Percentiles rank a stretch among this genome's conserved stretches.
Evolutionary conservation across 208 protist genomes (phyloP).

Genomic region (Porcisia deanei): DNA sequence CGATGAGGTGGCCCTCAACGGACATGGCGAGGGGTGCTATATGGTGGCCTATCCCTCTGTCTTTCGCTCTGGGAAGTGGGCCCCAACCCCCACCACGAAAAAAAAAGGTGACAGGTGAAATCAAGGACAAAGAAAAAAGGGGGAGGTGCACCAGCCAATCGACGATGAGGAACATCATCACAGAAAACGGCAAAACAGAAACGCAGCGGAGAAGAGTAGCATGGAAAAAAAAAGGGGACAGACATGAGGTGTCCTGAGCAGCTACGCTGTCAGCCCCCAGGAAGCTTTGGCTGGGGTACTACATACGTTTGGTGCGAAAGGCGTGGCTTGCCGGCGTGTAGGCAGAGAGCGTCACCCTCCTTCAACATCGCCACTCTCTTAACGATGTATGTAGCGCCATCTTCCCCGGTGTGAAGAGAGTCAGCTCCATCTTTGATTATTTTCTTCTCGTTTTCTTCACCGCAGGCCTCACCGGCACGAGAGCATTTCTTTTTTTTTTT

Average conservation of each 20-base stretch:
- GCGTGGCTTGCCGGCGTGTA: background rate
- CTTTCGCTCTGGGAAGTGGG: background rate
- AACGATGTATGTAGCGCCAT: background rate
- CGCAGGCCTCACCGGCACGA: too few relatives aligned
- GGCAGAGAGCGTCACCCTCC: background rate
- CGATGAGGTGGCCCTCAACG: constrained; percentile 31
- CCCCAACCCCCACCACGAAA: background rate
- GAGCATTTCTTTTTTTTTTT: too few relatives aligned
- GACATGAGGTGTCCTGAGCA: too few relatives aligned
- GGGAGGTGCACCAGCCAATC: too few relatives aligned
- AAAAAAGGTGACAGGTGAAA: background rate
- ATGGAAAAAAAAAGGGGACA: too few relatives aligned
- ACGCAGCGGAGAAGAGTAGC: too few relatives aligned
- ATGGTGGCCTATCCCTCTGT: background rate
- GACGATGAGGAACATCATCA: too few relatives aligned
- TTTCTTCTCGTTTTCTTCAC: too few relatives aligned
- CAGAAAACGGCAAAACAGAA: too few relatives aligned
- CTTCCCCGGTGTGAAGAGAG: background rate
- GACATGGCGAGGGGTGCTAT: constrained; percentile 10
- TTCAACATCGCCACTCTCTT: background rate
- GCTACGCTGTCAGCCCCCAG: background rate
- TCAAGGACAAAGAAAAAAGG: too few relatives aligned
- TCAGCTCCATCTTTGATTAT: background rate
- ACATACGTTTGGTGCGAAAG: background rate
- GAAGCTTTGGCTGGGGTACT: too few relatives aligned